Evolutionary conservation across 1,139 yeast species (phyloP), one percentile per base, ranked within the genome.

Genomic region (Tardiomyces blankii): DNA sequence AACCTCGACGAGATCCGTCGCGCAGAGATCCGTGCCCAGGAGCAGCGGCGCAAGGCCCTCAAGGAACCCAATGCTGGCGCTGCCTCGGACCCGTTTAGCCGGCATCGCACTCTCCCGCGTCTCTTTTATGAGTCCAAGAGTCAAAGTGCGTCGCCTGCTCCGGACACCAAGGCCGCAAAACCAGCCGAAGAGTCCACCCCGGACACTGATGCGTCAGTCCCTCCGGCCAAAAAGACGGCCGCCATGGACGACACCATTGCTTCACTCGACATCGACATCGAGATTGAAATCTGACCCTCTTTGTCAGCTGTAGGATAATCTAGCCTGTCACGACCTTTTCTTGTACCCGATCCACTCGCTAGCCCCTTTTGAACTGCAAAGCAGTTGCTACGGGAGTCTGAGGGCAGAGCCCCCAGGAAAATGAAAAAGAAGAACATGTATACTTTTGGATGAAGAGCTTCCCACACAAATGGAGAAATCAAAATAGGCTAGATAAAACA

Each of bases 41-140:
- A 77, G 51, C 72, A 72, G 56, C 72, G 81, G 47, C 77, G 81
- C 56, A 65, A 73, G 48, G 47, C 53, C 30, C 50, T 57, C 32
- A 69, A 67, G 42, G 25, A 21, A 7, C 25, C 25, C 25, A 21
- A 21, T 7, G 7, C 25, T 4, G 72, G 70, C 30, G 72, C 74
- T 45, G 73, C 69, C 45, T 78, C 82, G 8, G 94, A 91, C 67
- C 97, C 98, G 32, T 91, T 91, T 64, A 80, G 87, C 51, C 77
- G 97, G 62, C 74, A 91, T 59, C 82, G 87, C 62, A 89, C 96
- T 0, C 81, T 79, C 49, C 85, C 96, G 0, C 77, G 85, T 59
- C 80, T 87, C 51, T 89, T 87, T 64, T 88, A 89, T 52, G 73
- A 74, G 51, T 48, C 61, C n/a, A 47, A 39, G 18, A 49, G 43